Evolutionary conservation across 1,139 yeast species (phyloP).

Genomic region (Magnusiomyces ingens): DNA sequence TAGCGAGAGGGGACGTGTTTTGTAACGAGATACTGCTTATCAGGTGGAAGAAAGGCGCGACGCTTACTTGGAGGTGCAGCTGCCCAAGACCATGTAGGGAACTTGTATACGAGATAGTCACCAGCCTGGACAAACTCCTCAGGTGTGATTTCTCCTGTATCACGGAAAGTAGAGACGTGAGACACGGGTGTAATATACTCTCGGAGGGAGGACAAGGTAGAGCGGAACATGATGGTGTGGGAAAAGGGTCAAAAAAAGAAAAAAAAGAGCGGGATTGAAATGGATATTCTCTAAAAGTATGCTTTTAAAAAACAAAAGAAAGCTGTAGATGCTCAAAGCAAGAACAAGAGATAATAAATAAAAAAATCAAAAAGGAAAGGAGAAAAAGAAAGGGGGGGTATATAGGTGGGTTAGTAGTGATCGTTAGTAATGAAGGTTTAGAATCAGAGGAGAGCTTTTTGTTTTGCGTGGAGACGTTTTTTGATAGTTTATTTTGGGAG

Average conservation of each 20-base stretch:
- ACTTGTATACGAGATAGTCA: constrained; percentile 81
- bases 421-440: too few species aligned
- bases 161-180: constrained; percentile 71
- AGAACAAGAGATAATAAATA: not conserved
- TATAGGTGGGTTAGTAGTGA: too few species aligned
- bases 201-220: constrained; percentile 68
- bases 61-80: constrained; percentile 54
- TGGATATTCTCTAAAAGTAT: not conserved
- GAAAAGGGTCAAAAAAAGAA: not conserved
- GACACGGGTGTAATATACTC: constrained; percentile 90
- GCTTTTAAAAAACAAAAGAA: not conserved
- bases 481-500: too few species aligned
- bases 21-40: constrained; percentile 81
- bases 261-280: not conserved
- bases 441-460: too few species aligned
- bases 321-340: not conserved
- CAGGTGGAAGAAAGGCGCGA: constrained; percentile 71
- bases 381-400: not conserved
- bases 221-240: constrained; percentile 45
- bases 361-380: not conserved
- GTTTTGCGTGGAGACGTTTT: too few species aligned
- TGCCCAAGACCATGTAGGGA: constrained; percentile 97
- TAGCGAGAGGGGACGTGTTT: constrained; percentile 81
- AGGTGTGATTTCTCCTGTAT: constrained; percentile 89
- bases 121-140: constrained; percentile 91